Evolutionary conservation across 768 basidiomycete species (phyloP), one percentile per base, ranked within the genome.

Genomic region (Floccularia luteovirens): DNA sequence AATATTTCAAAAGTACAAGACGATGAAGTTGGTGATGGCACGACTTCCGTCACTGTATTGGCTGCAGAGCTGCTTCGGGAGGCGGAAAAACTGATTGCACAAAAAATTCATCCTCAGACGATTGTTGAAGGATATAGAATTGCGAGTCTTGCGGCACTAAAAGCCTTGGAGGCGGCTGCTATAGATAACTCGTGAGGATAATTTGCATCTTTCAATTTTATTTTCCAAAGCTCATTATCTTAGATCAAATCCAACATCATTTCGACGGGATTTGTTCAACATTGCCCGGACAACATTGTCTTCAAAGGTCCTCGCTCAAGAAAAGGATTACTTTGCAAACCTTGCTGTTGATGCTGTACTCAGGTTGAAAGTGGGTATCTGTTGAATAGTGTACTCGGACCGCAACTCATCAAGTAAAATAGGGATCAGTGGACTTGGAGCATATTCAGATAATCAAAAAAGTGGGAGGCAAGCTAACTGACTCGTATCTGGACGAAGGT

Each of bases 1-100:
- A 98, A 99, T 63, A 98, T 99, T 62, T 94, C 92, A 1, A 99
- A 99, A 58, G 94, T 98, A n/a, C 96, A 98, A 65, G 96, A 99
- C 58, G 96, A 99, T 57, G 96, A 99, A 61, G 82, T 99, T 34
- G 96, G 96, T 14, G 96, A 98, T 63, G 96, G 90, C 30, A 93
- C 90, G 24, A 93, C 90, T 17, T 79, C 73, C 37, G 90, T 98
- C 20, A 91, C 89, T 38, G 94, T 99, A 11, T 62, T 99, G 13
- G 89, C 93, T 2, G 77, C 89, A 7, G 96, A 99, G 55, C 63
- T 98, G 47, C 56, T 99, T 49, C 66, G 96, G 43, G 96, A 98
- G 65, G 96, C 93, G 4, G 94, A 99, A 67, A 92, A 89, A 62
- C 64, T 98, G 52, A 88, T 98, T 49, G 79, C 72, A 22, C 77